Evolutionary conservation across 106 monocot species (phyloP), one percentile per base, ranked within the genome.

Genomic region (Narthecium ossifragum): DNA sequence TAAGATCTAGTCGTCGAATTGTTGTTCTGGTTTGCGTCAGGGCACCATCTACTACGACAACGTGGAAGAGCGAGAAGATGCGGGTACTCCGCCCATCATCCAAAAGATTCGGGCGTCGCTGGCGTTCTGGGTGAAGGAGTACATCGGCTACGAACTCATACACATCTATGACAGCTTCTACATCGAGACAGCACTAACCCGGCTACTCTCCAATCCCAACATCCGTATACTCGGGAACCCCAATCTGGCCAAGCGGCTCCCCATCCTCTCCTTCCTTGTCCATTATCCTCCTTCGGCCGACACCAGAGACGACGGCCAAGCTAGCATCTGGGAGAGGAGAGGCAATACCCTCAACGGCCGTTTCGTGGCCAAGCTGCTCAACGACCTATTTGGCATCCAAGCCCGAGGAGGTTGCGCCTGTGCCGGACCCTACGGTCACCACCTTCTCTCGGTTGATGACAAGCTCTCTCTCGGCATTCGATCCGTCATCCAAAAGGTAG

Each of bases 351-450:
- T 80, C 18, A 53, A 74, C n/a, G 70, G 70, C 17, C 41, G 80
- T 3, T 74, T 80, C n/a, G 80, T 80, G 3, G 55, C 80, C 0
- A 79, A 54, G 48, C 70, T 80, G 26, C 63, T 80, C 0, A 80
- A 74, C 20, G 80, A 80, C 60, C 61, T 80, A 3, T 80, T 80
- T 12, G 80, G 80, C 8, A 70, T 80, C 18, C 80, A 80, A 59
- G 69, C 80, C 9, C 59, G 80, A 7, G 79, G 79, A 7, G 79
- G 79, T 0, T 79, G 79, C 24, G 36, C 54, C 4, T 79, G 79
- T 15, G 80, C 80, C 2, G 80, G 80, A 0, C 80, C 80, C 3
- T 80, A 80, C 17, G 80, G 70, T 14, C 80, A 80, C 49, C 32
- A 25, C 14, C 65, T 80, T 0, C 74, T 80, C 5, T 41, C 27